phyloP scores from a whole-genome alignment of 306 rosid species.

The Malus domestica region DNA sequence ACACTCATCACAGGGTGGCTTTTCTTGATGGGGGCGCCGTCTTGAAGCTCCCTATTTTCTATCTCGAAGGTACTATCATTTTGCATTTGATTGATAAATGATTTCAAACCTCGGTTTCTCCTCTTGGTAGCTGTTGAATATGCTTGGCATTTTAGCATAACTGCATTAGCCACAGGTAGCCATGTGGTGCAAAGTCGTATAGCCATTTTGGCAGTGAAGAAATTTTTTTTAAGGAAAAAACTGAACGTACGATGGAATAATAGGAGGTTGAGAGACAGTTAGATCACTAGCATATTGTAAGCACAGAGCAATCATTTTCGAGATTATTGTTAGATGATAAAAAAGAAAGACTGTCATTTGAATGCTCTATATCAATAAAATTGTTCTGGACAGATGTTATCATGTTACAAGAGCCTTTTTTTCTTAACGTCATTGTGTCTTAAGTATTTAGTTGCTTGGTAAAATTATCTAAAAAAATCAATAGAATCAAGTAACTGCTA shows the following conservation, averaged over 20 bases:
- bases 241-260: not conserved
- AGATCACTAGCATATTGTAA: not conserved
- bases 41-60: slow-evolving; percentile 64
- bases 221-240: not conserved
- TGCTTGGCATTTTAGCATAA: not conserved
- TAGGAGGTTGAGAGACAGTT: not conserved
- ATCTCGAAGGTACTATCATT: slow-evolving; percentile 53
- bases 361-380: not conserved
- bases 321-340: not conserved
- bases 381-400: not conserved
- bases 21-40: slow-evolving; percentile 76
- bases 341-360: not conserved
- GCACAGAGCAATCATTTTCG: not conserved
- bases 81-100: not conserved
- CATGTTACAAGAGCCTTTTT: not conserved
- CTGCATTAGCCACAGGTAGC: not conserved
- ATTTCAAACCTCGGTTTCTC: not conserved
- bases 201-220: not conserved
- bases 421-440: not conserved
- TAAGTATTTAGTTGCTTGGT: not conserved
- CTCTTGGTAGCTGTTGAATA: not conserved
- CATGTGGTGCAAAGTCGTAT: not conserved
- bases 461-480: not conserved
- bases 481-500: not conserved
- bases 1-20: slow-evolving; percentile 67